Conservation (phyloP, 352 stramenopile genomes). For the Pythium dissotocum region DNA sequence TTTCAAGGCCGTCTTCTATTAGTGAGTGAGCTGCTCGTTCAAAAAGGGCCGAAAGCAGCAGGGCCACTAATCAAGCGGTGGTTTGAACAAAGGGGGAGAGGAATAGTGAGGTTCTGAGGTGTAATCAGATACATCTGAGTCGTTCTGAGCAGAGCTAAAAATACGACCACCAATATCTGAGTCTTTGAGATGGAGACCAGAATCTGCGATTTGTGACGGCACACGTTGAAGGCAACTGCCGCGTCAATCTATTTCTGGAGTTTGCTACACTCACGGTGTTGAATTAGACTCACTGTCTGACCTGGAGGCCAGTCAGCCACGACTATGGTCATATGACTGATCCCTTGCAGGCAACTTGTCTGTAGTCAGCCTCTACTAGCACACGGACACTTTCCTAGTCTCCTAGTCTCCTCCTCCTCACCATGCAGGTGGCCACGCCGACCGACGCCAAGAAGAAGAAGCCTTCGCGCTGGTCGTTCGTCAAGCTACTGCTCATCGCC, state of each 20-base stretch:
- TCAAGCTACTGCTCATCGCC: constrained; percentile 4
- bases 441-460: background rate
- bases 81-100: constrained; percentile 7
- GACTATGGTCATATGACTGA: too few species aligned
- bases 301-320: too few species aligned
- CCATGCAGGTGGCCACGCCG: too few species aligned
- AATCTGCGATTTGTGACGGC: background rate
- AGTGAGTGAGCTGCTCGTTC: background rate
- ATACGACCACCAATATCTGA: background rate
- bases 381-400: too few species aligned
- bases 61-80: constrained; percentile 22
- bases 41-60: background rate
- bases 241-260: background rate
- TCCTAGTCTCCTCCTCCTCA: too few species aligned
- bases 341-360: too few species aligned
- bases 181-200: background rate
- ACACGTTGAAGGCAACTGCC: background rate
- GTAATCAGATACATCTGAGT: background rate
- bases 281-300: too few species aligned
- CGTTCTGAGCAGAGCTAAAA: background rate
- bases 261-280: background rate
- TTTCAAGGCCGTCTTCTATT: constrained; percentile 48
- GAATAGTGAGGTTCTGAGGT: background rate
- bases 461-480: background rate
- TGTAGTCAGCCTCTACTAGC: too few species aligned